Percentiles rank a stretch among this genome's conserved stretches.
These are phyloP conservation scores for Fusarium euwallaceae DNA, from an alignment of 2,329 filamentous ascomycete species.

Conservation along the genomic window DNA sequence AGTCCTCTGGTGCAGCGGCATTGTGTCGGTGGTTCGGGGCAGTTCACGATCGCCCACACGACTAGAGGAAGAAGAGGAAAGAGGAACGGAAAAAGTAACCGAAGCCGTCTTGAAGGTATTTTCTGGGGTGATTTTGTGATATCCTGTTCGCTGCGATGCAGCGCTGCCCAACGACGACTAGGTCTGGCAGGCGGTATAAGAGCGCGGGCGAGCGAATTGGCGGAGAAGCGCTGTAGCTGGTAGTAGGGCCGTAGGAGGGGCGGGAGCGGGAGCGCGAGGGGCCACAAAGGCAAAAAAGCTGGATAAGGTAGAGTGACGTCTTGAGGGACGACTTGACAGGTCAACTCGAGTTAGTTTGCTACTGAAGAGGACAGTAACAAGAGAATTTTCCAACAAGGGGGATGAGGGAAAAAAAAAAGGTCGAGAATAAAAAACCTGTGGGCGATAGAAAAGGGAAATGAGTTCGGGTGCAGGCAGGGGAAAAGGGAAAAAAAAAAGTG, in stretches of 20 bases:
- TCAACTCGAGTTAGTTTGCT: slow-evolving; percentile 21
- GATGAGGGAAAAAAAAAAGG: slow-evolving; percentile 27
- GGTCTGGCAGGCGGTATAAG: slow-evolving; percentile 46
- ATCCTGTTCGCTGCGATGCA: slow-evolving; percentile 45
- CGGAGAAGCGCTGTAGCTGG: slow-evolving; percentile 35
- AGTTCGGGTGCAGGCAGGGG: slow-evolving; percentile 38
- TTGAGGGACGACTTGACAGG: slow-evolving; percentile 13
- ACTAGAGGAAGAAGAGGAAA: slow-evolving; percentile 33
- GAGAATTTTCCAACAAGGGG: slow-evolving; percentile 13
- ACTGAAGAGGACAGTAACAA: slow-evolving; percentile 24
- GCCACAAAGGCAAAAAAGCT: slow-evolving; percentile 36
- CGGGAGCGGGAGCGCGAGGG: slow-evolving; percentile 43
- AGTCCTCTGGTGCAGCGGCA: slow-evolving; percentile 47
- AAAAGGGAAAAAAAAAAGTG: slow-evolving; percentile 40
- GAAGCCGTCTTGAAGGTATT: slow-evolving; percentile 35
- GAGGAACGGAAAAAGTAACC: slow-evolving; percentile 23
- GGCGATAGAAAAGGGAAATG: slow-evolving; percentile 42
- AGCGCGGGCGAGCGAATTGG: slow-evolving; percentile 41
- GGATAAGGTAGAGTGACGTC: slow-evolving; percentile 31
- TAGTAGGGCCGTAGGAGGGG: slow-evolving; percentile 33
- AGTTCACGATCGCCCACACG: slow-evolving; percentile 39
- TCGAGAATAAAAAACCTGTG: slow-evolving; percentile 35
- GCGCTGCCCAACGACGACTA: slow-evolving; percentile 48
- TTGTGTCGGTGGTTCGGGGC: slow-evolving; percentile 38
- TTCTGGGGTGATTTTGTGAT: slow-evolving; percentile 36